These are phyloP conservation scores for Pseudodiploospora longispora DNA, from an alignment of 2,329 filamentous ascomycete species.

Conservation along the genomic window DNA sequence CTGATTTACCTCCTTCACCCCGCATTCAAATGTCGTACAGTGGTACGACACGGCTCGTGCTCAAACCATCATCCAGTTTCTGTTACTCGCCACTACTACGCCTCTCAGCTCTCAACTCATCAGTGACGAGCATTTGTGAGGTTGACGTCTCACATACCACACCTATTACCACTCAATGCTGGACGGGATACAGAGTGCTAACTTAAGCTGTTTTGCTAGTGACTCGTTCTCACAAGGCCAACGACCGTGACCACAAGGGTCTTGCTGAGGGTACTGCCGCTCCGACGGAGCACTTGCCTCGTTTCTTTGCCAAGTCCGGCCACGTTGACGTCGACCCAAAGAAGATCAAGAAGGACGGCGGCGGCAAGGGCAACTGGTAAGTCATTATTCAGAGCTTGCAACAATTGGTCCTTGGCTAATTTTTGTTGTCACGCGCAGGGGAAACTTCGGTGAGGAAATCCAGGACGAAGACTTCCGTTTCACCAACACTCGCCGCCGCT, in stretches of 20 bases:
- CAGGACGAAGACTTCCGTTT: conserved; percentile 79
- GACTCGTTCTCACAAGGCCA: conserved; percentile 96
- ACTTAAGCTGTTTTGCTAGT: conserved; percentile 43
- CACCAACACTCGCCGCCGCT: conserved; percentile 79
- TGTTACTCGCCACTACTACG: no score
- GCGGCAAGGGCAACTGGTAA: conserved; percentile 90
- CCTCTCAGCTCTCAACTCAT: no score
- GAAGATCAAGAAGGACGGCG: conserved; percentile 95
- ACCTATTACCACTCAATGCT: background rate
- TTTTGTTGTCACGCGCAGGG: conserved; percentile 46
- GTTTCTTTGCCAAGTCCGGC: conserved; percentile 87
- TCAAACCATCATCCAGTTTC: no score
- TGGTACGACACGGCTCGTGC: no score
- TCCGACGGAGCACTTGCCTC: conserved; percentile 68
- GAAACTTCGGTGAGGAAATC: conserved; percentile 72
- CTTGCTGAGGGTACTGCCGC: conserved; percentile 65
- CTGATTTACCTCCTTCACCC: no score
- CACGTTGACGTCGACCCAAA: conserved; percentile 75
- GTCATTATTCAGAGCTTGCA: conserved; percentile 19
- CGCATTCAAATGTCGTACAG: no score
- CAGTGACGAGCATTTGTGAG: no score
- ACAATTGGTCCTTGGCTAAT: background rate
- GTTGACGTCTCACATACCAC: no score
- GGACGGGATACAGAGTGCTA: no score
- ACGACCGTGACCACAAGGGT: conserved; percentile 82